Percentiles rank a stretch among this genome's conserved stretches.
Conservation (phyloP, 2,329 filamentous ascomycete species). For the Coniochaeta sp. region DNA sequence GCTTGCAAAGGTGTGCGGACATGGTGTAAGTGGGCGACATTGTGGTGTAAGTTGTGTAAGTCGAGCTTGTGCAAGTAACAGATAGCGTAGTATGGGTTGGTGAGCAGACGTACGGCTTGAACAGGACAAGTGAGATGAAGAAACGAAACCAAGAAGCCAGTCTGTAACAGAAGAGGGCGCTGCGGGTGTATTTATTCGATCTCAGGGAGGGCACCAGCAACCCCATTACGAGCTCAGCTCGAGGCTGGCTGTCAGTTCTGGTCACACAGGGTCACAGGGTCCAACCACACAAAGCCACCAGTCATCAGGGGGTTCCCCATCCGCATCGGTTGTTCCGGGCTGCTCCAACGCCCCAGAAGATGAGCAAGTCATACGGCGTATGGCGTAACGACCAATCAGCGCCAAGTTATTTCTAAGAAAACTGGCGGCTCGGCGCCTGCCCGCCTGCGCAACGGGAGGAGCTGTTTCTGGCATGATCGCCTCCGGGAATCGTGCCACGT, state of each 20-base stretch:
- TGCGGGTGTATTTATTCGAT: background rate
- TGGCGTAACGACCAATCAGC: slow-evolving; percentile 13
- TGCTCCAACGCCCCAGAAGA: background rate
- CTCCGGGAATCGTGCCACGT: slow-evolving; percentile 1
- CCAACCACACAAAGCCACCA: too few relatives aligned
- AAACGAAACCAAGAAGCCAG: background rate
- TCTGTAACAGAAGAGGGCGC: background rate
- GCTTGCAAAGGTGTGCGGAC: slow-evolving; percentile 54
- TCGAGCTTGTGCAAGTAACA: background rate
- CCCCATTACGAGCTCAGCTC: background rate
- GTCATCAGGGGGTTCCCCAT: too few relatives aligned
- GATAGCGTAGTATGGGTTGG: background rate
- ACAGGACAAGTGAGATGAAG: slow-evolving; percentile 2
- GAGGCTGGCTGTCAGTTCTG: background rate
- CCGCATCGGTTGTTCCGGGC: background rate
- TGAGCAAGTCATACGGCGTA: background rate
- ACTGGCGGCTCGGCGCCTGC: background rate
- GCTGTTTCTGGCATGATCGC: slow-evolving; percentile 21
- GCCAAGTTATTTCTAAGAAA: slow-evolving; percentile 13
- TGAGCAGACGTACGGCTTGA: background rate
- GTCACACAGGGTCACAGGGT: background rate
- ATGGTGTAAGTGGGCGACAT: slow-evolving; percentile 57
- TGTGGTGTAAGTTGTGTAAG: slow-evolving; percentile 10
- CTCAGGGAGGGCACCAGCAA: background rate
- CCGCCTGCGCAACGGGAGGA: slow-evolving; percentile 14